Evolutionary conservation across 2,329 filamentous ascomycete species (phyloP), one percentile per base, ranked within the genome.

Genomic region (Colletotrichum lini): DNA sequence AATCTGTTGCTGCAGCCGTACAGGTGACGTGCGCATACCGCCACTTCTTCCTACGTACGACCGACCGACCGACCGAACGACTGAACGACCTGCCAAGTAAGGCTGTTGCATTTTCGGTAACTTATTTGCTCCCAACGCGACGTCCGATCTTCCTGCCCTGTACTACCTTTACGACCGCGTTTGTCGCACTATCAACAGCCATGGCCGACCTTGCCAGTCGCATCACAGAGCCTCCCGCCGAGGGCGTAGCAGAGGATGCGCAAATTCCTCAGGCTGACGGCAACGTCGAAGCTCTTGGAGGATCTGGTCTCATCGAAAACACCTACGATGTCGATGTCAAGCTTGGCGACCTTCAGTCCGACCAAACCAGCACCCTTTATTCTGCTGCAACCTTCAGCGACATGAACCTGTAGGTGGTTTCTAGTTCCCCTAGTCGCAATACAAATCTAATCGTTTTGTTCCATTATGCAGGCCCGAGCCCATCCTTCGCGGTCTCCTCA

Each of bases 241-340:
- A 79, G 65, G 76, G 69, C 38, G 73, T 76, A 10, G 63, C 73
- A 13, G 72, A 75, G 30, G 66, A 74, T n/a, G 61, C 75, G 18
- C 67, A 70, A 44, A 30, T 80, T 40, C 78, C 77, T n/a, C 81
- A 84, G 75, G 72, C 78, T 26, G 81, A 85, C 59, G 82, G 81
- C 58, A 76, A 80, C 56, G 76, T 78, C 47, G 80, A 81, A 57
- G 72, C 75, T 35, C 76, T 80, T 23, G 80, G 81, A 49, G 89
- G 87, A 65, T 89, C 89, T 49, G 85, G 84, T 58, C 84, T 91
- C 38, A 81, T 89, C 57, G 94, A 98, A 81, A 91, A 91, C 4
- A 91, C 93, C 70, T 97, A 93, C 82, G 93, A 96, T 75, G 96
- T 99, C 75, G 93, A 98, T 78, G 94, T 99, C 76, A 96, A 96